Base-by-base conservation (phyloP, 2,329 filamentous ascomycete genomes). In the Diaporthe capsici region DNA sequence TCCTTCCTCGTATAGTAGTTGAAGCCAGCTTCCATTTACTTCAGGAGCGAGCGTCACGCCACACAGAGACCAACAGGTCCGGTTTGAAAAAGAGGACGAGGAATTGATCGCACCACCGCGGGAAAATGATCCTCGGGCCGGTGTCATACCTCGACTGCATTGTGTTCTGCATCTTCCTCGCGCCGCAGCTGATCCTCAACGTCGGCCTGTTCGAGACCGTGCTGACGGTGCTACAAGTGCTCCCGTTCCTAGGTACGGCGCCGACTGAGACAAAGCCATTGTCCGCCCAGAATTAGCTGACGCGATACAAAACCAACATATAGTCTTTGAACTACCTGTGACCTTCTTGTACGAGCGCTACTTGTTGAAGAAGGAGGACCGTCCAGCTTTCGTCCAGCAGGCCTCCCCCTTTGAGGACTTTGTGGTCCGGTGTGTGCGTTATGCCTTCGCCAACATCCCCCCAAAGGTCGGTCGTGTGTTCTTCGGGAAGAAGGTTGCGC, bases 331-430 rank as follows among this genome's bases (percentile, higher is more conserved):
- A 77, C 83, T 95, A 31, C 93, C 93, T 22, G 84, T 85, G 58
- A 82, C 87, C 61, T 90, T 94, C 79, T 76, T 93, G 51, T 83
- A 83, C 60, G 92, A 93, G 80, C 87, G 91, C 74, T 90, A 89
- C 78, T 83, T 92, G 53, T 67, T 86, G 0, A 81, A 82, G 7
- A 81, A 80, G 73, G 79, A 86, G 37, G 78, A 87, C 8, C 88
- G 87, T 77, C 86, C 90, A 8, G 88, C 90, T 1, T 95, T 95
- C 79, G 90, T 93, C n/a, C 91, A 89, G 78, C 88, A 88, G 72
- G 91, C 94, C n/a, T 92, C 92, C 4, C 84, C 90, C 1, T 96
- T 96, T 81, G 94, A 96, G 82, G 94, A 96, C 81, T 83, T 95
- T 58, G 93, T 95, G 67, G 89, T 96, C 75, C 90, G 94, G 76